These are phyloP conservation scores for Phialemonium atrogriseum DNA, from an alignment of 2,329 filamentous ascomycete genomes.

Conservation along the genomic window DNA sequence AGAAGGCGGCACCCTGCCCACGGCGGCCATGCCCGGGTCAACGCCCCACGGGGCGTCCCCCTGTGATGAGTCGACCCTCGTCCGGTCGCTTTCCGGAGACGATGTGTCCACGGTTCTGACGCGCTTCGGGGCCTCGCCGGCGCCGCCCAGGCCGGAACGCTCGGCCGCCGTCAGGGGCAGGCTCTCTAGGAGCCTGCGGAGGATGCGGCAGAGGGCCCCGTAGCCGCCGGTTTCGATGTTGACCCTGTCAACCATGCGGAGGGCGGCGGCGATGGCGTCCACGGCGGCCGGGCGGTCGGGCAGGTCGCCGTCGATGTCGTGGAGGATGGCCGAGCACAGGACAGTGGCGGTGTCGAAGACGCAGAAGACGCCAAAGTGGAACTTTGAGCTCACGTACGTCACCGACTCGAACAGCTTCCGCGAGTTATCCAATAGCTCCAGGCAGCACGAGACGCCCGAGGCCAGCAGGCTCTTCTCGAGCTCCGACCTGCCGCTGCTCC, in stretches of 20 bases:
- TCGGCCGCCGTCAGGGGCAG: constrained; percentile 16
- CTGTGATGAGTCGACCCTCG: too few species aligned
- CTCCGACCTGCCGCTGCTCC: constrained; percentile 12
- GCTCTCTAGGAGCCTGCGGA: constrained; percentile 11
- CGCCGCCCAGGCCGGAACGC: constrained; percentile 8
- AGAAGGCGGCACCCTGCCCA: too few species aligned
- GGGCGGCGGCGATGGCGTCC: constrained; percentile 12
- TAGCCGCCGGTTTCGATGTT: constrained; percentile 12
- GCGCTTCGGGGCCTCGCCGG: constrained; percentile 12
- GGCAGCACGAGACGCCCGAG: constrained; percentile 14
- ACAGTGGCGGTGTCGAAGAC: constrained; percentile 20
- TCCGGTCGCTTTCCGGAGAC: too few species aligned
- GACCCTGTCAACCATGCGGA: constrained; percentile 14
- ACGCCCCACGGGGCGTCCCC: too few species aligned
- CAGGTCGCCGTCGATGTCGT: constrained; percentile 16
- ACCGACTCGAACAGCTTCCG: constrained; percentile 18
- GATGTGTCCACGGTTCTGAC: constrained; percentile 4
- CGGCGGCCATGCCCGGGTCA: too few species aligned
- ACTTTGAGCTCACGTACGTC: constrained; percentile 16
- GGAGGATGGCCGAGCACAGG: constrained; percentile 18
- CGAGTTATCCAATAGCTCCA: too few species aligned
- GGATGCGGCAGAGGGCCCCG: constrained; percentile 14
- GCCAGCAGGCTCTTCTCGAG: constrained; percentile 12
- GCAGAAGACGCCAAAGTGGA: constrained; percentile 21
- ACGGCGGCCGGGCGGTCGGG: constrained; percentile 16